Percentiles rank a stretch among this genome's conserved stretches.
phyloP scores from a whole-genome alignment of 495 filamentous ascomycete species.

The Xylaria flabelliformis region DNA sequence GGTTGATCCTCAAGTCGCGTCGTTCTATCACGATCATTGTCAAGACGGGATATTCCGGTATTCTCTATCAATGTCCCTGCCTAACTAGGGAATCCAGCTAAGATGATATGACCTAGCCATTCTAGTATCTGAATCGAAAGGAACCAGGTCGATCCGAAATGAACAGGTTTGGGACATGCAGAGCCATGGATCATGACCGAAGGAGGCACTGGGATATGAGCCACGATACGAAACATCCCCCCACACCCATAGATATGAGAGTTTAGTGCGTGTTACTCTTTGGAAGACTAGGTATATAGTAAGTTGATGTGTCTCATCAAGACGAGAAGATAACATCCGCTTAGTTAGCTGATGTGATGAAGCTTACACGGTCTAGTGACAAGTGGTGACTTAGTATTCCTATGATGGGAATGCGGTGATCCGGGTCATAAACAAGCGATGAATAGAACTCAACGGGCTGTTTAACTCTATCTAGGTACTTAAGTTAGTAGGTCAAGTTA shows the following conservation, averaged over 20 bases:
- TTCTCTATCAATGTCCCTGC: not conserved
- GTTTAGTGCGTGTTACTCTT: not conserved
- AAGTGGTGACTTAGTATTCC: not conserved
- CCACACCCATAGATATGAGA: conserved; percentile 2
- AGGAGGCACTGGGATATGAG: not conserved
- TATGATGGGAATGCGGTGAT: not conserved
- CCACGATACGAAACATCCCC: conserved; percentile 14
- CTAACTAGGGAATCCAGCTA: not conserved
- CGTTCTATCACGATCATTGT: not conserved
- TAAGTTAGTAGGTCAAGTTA: not conserved
- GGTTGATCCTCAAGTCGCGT: conserved; percentile 1
- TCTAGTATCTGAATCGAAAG: conserved; percentile 20
- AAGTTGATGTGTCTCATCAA: not conserved
- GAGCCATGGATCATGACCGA: conserved; percentile 2
- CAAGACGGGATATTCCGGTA: conserved; percentile 3
- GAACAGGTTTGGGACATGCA: conserved; percentile 31
- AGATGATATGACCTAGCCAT: not conserved
- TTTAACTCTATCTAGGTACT: not conserved
- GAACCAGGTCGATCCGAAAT: conserved; percentile 41
- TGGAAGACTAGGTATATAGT: not conserved
- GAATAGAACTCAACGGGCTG: no score
- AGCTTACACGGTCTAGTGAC: not conserved
- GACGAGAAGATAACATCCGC: not conserved
- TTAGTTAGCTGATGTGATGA: not conserved
- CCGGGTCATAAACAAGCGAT: not conserved